phyloP scores from a whole-genome alignment of 177 flowering plant species.

The Vitis hybrid region DNA sequence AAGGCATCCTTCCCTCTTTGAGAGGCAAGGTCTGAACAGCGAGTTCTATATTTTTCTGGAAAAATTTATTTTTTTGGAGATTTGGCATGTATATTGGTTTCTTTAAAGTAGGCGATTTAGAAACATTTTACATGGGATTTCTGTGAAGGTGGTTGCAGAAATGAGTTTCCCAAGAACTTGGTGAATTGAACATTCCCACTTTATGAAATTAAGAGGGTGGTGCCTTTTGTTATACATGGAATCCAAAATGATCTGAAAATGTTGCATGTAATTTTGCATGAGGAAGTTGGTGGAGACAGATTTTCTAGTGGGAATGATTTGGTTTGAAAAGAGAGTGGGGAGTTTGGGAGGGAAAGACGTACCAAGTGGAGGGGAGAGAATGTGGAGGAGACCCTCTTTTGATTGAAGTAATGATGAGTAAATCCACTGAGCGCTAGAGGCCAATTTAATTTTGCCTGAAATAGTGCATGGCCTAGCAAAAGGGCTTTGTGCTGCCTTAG shows the following conservation, averaged over 20 bases:
- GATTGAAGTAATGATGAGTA: conserved; percentile 46
- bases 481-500: conserved; percentile 14
- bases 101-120: no score
- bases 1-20: no score
- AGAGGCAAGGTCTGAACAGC: no score
- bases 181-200: neutral
- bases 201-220: conserved; percentile 3
- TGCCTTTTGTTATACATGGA: neutral
- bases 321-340: conserved; percentile 23
- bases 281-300: conserved; percentile 42
- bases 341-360: conserved; percentile 13
- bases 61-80: neutral
- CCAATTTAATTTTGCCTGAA: conserved; percentile 21
- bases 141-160: no score
- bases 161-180: neutral
- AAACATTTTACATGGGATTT: no score
- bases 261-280: conserved; percentile 49
- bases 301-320: conserved; percentile 46
- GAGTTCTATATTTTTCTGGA: neutral
- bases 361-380: conserved; percentile 7
- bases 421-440: conserved; percentile 23
- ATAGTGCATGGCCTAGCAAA: conserved; percentile 21
- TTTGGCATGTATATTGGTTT: no score
- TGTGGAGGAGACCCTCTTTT: conserved; percentile 8
- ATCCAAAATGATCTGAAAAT: neutral